phyloP scores from a whole-genome alignment of 331 rosid species.

The Arachis monticola region DNA sequence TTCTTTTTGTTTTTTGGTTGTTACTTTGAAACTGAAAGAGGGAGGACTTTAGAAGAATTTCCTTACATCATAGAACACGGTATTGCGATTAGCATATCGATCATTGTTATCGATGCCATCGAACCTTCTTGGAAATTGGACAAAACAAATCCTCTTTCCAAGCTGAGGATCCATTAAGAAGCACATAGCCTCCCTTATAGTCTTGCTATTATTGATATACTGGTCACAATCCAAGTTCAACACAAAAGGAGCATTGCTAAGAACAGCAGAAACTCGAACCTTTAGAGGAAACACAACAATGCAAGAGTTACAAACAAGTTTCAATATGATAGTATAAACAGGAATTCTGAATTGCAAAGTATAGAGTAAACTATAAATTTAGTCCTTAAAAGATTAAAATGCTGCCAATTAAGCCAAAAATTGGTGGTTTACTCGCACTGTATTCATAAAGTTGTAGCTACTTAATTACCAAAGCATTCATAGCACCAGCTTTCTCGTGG shows the following conservation, averaged over 20 bases:
- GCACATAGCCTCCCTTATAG: slow-evolving; percentile 93
- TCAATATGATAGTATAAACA: not conserved
- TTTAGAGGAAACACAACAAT: slow-evolving; percentile 41
- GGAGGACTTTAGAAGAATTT: slow-evolving; percentile 19
- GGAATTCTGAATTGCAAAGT: too few relatives aligned
- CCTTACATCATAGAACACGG: slow-evolving; percentile 87
- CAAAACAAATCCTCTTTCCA: slow-evolving; percentile 80
- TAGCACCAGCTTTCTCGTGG: slow-evolving; percentile 92
- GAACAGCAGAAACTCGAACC: slow-evolving; percentile 96
- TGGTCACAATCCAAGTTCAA: slow-evolving; percentile 96
- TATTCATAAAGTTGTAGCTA: slow-evolving; percentile 27
- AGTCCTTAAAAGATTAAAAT: too few relatives aligned
- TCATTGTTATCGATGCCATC: slow-evolving; percentile 79
- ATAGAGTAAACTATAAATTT: too few relatives aligned
- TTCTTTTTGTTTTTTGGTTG: too few relatives aligned
- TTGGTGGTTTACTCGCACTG: not conserved
- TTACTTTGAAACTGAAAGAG: too few relatives aligned
- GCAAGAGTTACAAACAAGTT: slow-evolving; percentile 27
- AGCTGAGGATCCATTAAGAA: slow-evolving; percentile 89
- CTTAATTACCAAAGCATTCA: slow-evolving; percentile 85
- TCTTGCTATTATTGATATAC: slow-evolving; percentile 93
- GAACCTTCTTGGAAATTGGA: slow-evolving; percentile 90
- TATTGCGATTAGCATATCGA: slow-evolving; percentile 82
- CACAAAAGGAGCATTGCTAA: slow-evolving; percentile 90
- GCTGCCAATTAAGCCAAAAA: too few relatives aligned